A percentile compares a stretch with the other conserved stretches of the same genome.
These are phyloP conservation scores for Sporothrix pallida DNA, from an alignment of 2,329 filamentous ascomycete species.

Conservation along the genomic window DNA sequence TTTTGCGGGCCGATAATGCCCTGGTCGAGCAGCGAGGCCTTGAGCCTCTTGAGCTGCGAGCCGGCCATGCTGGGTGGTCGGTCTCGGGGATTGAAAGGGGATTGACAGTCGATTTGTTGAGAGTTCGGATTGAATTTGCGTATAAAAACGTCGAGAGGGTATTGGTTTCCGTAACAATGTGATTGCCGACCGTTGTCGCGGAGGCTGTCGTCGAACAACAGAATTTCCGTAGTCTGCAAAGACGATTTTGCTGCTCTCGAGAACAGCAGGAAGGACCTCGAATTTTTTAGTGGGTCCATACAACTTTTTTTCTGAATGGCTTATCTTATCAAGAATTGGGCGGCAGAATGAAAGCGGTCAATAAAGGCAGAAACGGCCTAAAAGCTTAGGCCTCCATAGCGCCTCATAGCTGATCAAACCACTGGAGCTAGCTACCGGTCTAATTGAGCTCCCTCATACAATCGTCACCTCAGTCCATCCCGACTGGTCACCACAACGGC, in stretches of 20 bases:
- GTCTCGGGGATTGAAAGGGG: background rate
- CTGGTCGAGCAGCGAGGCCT: slow-evolving; percentile 85
- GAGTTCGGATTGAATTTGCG: background rate
- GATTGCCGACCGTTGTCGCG: too few species aligned
- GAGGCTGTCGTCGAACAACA: slow-evolving; percentile 14
- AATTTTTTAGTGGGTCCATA: slow-evolving; percentile 32
- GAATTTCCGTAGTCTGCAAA: background rate
- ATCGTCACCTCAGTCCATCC: background rate
- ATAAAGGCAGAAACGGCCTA: slow-evolving; percentile 38
- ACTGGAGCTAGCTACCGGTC: background rate
- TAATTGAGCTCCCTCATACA: background rate
- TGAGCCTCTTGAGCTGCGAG: slow-evolving; percentile 95
- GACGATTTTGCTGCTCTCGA: slow-evolving; percentile 14
- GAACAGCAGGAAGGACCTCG: background rate
- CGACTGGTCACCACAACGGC: background rate
- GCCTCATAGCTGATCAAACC: background rate
- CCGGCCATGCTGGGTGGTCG: slow-evolving; percentile 72
- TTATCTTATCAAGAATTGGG: slow-evolving; percentile 44
- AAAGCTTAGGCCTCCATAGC: background rate
- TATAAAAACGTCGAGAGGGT: background rate
- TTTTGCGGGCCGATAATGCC: slow-evolving; percentile 90
- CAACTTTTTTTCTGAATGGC: slow-evolving; percentile 36
- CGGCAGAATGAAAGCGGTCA: slow-evolving; percentile 40
- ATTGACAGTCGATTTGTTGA: background rate
- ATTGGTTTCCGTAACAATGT: background rate